A percentile compares a stretch with the other conserved stretches of the same genome.
These are phyloP conservation scores for Lachnum nothofagi DNA, from an alignment of 2,329 filamentous ascomycete genomes.

Conservation along the genomic window DNA sequence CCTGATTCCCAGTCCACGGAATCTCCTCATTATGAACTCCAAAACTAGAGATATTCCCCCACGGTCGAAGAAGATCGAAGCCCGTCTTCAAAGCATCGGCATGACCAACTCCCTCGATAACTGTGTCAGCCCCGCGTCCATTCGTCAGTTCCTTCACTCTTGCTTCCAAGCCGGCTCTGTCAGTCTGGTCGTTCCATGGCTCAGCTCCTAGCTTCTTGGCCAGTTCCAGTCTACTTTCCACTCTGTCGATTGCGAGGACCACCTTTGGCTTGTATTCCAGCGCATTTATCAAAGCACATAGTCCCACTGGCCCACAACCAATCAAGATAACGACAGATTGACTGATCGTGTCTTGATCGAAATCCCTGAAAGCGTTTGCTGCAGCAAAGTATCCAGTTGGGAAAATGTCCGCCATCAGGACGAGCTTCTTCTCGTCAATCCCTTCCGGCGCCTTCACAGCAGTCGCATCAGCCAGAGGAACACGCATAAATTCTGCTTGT, in stretches of 20 bases:
- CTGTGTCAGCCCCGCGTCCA: slow-evolving; percentile 77
- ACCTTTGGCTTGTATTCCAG: slow-evolving; percentile 70
- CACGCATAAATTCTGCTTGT: slow-evolving; percentile 76
- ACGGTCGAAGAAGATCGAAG: slow-evolving; percentile 67
- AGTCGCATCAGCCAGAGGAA: slow-evolving; percentile 76
- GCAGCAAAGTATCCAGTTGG: slow-evolving; percentile 82
- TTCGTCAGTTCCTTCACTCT: slow-evolving; percentile 70
- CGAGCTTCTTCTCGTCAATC: slow-evolving; percentile 68
- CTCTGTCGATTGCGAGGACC: slow-evolving; percentile 73
- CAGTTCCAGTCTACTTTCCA: slow-evolving; percentile 67
- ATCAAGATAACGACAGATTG: slow-evolving; percentile 72
- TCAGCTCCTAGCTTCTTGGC: slow-evolving; percentile 73
- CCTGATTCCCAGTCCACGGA: slow-evolving; percentile 58
- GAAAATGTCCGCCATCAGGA: slow-evolving; percentile 92
- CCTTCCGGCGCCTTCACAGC: slow-evolving; percentile 67
- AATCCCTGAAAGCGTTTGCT: slow-evolving; percentile 65
- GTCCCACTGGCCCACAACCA: slow-evolving; percentile 78
- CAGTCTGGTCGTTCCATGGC: slow-evolving; percentile 70
- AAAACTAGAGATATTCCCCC: slow-evolving; percentile 68
- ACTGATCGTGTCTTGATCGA: slow-evolving; percentile 50
- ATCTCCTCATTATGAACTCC: slow-evolving; percentile 72
- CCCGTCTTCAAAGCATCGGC: slow-evolving; percentile 64
- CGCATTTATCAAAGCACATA: slow-evolving; percentile 76
- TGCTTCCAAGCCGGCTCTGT: slow-evolving; percentile 54
- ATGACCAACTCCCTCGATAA: slow-evolving; percentile 73